A percentile compares a stretch with the other conserved stretches of the same genome.
These are phyloP conservation scores for Exophiala sideris DNA, from an alignment of 2,329 filamentous ascomycete genomes.

Conservation along the genomic window DNA sequence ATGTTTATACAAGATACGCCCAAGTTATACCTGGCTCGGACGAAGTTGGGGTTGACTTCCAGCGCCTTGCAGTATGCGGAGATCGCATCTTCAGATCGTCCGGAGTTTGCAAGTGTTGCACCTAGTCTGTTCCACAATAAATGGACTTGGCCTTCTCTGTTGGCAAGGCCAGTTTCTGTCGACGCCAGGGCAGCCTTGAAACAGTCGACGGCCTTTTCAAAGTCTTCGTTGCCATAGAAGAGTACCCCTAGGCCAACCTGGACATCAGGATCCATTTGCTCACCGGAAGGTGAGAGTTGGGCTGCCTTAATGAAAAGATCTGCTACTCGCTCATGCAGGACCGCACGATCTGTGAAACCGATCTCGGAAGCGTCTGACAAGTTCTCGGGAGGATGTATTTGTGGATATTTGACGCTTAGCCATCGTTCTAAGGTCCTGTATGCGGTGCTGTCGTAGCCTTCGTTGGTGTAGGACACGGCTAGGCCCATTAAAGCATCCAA, in stretches of 20 bases:
- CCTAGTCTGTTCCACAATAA: slow-evolving; percentile 96
- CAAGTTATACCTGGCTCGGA: slow-evolving; percentile 92
- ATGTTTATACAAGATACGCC: slow-evolving; percentile 98
- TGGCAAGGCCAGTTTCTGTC: slow-evolving; percentile 77
- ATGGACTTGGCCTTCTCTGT: slow-evolving; percentile 82
- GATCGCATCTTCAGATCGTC: slow-evolving; percentile 91
- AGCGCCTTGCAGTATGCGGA: slow-evolving; percentile 93
- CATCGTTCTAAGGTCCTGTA: slow-evolving; percentile 95
- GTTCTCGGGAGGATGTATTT: slow-evolving; percentile 68
- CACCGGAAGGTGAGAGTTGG: slow-evolving; percentile 83
- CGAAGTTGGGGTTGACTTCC: slow-evolving; percentile 88
- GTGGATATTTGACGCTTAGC: slow-evolving; percentile 92
- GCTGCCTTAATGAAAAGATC: slow-evolving; percentile 88
- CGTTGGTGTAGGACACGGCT: slow-evolving; percentile 96
- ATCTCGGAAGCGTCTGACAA: slow-evolving; percentile 71
- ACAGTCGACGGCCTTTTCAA: slow-evolving; percentile 97
- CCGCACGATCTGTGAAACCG: slow-evolving; percentile 88
- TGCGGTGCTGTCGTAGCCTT: slow-evolving; percentile 94
- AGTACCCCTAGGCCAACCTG: slow-evolving; percentile 95
- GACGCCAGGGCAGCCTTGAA: slow-evolving; percentile 87
- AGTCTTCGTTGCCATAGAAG: slow-evolving; percentile 97
- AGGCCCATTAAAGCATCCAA: slow-evolving; percentile 89
- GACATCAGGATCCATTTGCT: slow-evolving; percentile 97
- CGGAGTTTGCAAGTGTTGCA: slow-evolving; percentile 91
- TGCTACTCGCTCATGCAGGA: slow-evolving; percentile 86